A percentile compares a stretch with the other conserved stretches of the same genome.
Conservation (phyloP, 108 stramenopile genomes). For the Pseudonitzschia delicatissima region DNA sequence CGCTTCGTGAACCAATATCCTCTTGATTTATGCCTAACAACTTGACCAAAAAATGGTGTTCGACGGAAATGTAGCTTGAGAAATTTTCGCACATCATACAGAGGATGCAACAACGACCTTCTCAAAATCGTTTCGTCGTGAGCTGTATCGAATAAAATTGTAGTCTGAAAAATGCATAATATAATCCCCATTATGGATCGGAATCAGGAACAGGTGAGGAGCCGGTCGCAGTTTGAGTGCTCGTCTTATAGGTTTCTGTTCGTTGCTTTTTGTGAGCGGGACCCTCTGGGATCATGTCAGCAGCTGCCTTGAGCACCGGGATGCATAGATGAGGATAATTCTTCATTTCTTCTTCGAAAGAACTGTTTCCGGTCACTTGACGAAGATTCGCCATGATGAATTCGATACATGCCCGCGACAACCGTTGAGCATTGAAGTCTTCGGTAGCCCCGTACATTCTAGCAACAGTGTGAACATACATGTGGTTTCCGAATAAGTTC, state of each 20-base stretch:
- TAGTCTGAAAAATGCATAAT: not conserved
- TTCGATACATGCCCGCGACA: constrained; percentile 81
- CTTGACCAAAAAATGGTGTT: too few relatives aligned
- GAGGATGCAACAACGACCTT: too few relatives aligned
- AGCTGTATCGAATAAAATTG: not conserved
- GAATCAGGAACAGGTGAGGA: constrained; percentile 55
- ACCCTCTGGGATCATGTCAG: constrained; percentile 86
- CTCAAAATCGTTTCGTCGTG: too few relatives aligned
- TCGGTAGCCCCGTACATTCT: constrained; percentile 88
- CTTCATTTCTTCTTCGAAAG: constrained; percentile 91
- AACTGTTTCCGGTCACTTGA: constrained; percentile 71
- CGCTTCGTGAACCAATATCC: too few relatives aligned
- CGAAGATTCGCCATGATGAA: constrained; percentile 88
- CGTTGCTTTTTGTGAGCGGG: constrained; percentile 80
- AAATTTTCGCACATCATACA: too few relatives aligned
- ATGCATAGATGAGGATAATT: constrained; percentile 87
- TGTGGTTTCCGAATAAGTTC: constrained; percentile 81
- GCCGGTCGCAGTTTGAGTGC: constrained; percentile 25
- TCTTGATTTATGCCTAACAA: too few relatives aligned
- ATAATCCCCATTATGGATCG: constrained; percentile 24
- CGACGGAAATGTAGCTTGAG: too few relatives aligned
- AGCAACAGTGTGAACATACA: constrained; percentile 78
- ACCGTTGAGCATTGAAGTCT: constrained; percentile 75
- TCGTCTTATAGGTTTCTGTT: constrained; percentile 32
- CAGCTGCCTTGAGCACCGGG: constrained; percentile 87